Base-by-base conservation (phyloP, 2,329 filamentous ascomycete genomes). In the Boeremia exigua region DNA sequence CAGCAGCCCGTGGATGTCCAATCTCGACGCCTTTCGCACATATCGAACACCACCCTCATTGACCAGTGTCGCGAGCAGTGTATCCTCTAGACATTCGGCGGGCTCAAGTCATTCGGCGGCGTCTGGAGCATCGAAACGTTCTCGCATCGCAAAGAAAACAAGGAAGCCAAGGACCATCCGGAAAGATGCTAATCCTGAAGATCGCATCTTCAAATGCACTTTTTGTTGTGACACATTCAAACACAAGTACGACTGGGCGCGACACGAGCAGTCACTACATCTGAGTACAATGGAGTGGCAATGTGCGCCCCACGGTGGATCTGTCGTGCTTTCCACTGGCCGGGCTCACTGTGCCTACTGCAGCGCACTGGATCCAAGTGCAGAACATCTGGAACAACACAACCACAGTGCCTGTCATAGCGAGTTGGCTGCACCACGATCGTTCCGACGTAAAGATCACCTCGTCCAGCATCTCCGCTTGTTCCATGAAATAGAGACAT, bases 51-150 rank as follows among this genome's bases (percentile, higher is more conserved):
- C 54, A 62, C 80, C 64, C 80, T 83, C 58, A 78, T 73, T 64
- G 59, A 71, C 60, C 62, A 76, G 48, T 78, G 78, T 60, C 32
- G 67, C 58, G 34, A 76, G 62, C 79, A 80, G 61, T 73, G 76
- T 63, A 73, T 80, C 53, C 74, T 78, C 66, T 80, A 79, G 43
- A 70, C 78, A 48, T 78, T 81, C 63, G 68, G 79, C 54, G 77
- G 81, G 59, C 79, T 81, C 44, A 75, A 77, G 53, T 43, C 65
- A 52, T 48, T 75, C 50, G 86, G 84, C 84, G 55, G 92, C 84
- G 85, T 84, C 48, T 85, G 84, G 84, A 81, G 81, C 65, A 79
- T 80, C 45, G 77, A 78, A 25, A 78, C 79, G 12, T 74, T 76
- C 9, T 78, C 53, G 53, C 17, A 33, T 56, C 9, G 6, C 42